phyloP scores from a whole-genome alignment of 1,284 basidiomycete genomes.

The Fomitopsis palustris region DNA sequence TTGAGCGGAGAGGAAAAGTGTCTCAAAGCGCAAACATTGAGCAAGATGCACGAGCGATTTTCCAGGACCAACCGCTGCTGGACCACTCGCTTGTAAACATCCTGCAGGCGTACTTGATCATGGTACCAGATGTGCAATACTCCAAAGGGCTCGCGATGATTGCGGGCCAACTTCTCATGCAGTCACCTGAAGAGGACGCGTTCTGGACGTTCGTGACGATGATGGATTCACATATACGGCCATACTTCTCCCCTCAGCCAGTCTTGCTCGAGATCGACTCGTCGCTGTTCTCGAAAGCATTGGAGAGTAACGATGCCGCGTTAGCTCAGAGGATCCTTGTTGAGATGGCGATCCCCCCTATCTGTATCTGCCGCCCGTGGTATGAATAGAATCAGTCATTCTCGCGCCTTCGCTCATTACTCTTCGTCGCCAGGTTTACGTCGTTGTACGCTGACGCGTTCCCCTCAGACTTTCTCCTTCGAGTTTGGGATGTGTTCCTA shows the following conservation, averaged over 20 bases:
- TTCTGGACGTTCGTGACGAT: slow-evolving; percentile 91
- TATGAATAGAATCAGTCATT: slow-evolving; percentile 26
- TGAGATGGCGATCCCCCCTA: slow-evolving; percentile 56
- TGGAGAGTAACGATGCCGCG: slow-evolving; percentile 66
- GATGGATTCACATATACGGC: slow-evolving; percentile 77
- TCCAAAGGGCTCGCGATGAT: slow-evolving; percentile 67
- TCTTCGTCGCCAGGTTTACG: slow-evolving; percentile 51
- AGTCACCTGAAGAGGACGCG: slow-evolving; percentile 87
- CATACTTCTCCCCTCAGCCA: slow-evolving; percentile 74
- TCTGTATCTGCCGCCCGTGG: slow-evolving; percentile 61
- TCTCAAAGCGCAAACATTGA: slow-evolving; percentile 55
- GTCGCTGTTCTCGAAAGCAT: slow-evolving; percentile 69
- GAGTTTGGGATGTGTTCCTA: slow-evolving; percentile 88
- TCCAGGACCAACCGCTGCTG: slow-evolving; percentile 50
- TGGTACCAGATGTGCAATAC: slow-evolving; percentile 82
- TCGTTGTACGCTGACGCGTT: slow-evolving; percentile 75
- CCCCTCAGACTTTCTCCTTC: slow-evolving; percentile 72
- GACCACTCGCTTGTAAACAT: slow-evolving; percentile 55
- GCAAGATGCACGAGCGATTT: slow-evolving; percentile 51
- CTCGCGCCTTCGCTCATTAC: background rate
- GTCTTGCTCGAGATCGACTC: slow-evolving; percentile 81
- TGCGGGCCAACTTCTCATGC: slow-evolving; percentile 75
- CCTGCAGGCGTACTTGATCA: slow-evolving; percentile 70
- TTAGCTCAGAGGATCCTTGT: slow-evolving; percentile 68
- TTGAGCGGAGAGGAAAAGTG: slow-evolving; percentile 58